Conservation (phyloP, 768 basidiomycete species). For the Tylopilus vinaceipallidus region DNA sequence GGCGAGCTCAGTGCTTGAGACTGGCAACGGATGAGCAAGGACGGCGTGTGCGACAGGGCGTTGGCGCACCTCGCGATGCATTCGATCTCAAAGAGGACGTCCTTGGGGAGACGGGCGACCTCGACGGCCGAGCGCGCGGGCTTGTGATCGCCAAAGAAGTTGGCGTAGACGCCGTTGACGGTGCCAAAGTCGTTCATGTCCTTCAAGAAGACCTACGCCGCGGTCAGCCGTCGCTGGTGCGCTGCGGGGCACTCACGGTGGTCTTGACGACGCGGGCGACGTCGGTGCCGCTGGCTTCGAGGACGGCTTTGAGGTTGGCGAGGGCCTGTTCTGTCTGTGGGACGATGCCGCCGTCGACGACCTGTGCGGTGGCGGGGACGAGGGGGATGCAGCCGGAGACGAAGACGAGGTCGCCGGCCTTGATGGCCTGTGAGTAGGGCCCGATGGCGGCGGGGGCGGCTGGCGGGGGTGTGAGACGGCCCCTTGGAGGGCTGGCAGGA, state of each 20-base stretch:
- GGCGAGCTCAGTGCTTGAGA: constrained; percentile 19
- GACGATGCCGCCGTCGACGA: constrained; percentile 22
- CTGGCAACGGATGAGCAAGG: constrained; percentile 6
- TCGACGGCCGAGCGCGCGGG: constrained; percentile 93
- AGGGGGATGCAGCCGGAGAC: constrained; percentile 87
- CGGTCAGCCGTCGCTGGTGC: neutral
- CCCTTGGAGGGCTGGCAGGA: neutral
- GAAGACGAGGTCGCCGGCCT: constrained; percentile 81
- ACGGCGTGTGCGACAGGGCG: neutral
- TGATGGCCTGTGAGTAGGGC: constrained; percentile 88
- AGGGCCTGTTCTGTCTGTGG: constrained; percentile 74
- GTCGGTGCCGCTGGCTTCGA: constrained; percentile 79
- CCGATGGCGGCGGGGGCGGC: constrained; percentile 80
- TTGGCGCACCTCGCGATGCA: constrained; percentile 68
- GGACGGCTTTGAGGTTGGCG: constrained; percentile 79
- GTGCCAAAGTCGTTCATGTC: constrained; percentile 85
- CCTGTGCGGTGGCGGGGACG: constrained; percentile 63
- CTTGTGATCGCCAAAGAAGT: constrained; percentile 87
- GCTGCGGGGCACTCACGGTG: constrained; percentile 53
- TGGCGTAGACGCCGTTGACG: constrained; percentile 79
- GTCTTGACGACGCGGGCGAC: constrained; percentile 86
- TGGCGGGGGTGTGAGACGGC: constrained; percentile 25
- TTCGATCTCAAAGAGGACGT: constrained; percentile 92
- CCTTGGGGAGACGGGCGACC: constrained; percentile 83
- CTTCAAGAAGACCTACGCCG: constrained; percentile 80